Evolutionary conservation across 2,329 filamentous ascomycete genomes (phyloP).

Genomic region (Fusarium fujikuroi): DNA sequence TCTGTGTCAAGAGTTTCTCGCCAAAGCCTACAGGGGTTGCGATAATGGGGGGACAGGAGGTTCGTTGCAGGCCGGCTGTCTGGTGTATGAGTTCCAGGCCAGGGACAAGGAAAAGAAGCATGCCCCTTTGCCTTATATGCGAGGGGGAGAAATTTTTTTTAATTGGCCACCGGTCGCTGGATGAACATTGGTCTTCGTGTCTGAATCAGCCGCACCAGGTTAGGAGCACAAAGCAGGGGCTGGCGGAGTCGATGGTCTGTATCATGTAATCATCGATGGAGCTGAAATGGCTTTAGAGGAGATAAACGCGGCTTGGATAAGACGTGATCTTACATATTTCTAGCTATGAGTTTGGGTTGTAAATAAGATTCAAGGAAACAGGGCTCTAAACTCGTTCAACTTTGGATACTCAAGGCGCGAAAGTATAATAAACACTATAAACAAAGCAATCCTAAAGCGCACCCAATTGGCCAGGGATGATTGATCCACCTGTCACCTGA

Average conservation of each 20-base stretch:
- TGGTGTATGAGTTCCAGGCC: neutral
- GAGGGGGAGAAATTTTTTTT: neutral
- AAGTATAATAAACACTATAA: no score
- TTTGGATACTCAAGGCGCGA: no score
- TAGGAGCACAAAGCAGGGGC: no score
- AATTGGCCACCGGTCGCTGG: rapidly evolving
- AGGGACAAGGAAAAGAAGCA: neutral
- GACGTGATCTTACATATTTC: no score
- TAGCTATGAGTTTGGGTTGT: no score
- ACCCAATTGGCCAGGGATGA: neutral
- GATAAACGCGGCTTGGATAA: no score
- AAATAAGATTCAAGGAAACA: no score
- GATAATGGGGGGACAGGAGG: neutral
- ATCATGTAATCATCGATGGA: no score
- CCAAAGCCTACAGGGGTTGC: neutral
- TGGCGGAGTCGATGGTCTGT: no score
- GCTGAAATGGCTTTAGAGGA: no score
- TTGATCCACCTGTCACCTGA: neutral
- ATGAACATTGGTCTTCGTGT: neutral
- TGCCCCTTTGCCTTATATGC: neutral
- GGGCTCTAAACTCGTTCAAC: rapidly evolving
- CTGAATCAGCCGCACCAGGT: no score
- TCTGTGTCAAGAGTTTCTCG: neutral
- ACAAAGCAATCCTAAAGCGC: neutral
- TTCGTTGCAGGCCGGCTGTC: neutral